These are phyloP conservation scores for Cladosporium cucumerinum DNA, from an alignment of 2,329 filamentous ascomycete species.

Conservation along the genomic window DNA sequence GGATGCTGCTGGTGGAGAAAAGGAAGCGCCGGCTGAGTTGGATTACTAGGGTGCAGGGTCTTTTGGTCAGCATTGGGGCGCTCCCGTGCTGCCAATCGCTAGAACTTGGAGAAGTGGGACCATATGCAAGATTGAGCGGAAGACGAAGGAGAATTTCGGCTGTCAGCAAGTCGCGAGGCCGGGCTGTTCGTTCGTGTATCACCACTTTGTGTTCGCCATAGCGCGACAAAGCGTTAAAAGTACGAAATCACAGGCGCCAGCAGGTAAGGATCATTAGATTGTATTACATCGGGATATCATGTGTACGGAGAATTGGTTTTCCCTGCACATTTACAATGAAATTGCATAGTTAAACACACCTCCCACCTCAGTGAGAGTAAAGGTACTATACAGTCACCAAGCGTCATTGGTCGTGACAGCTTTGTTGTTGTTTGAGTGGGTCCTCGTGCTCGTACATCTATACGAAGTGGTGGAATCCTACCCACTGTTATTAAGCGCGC, in stretches of 20 bases:
- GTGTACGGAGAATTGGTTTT: background rate
- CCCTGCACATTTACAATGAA: background rate
- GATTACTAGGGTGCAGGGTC: constrained; percentile 65
- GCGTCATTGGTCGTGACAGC: background rate
- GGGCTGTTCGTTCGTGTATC: background rate
- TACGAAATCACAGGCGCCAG: background rate
- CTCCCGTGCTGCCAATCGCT: background rate
- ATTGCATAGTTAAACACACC: background rate
- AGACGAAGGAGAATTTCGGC: background rate
- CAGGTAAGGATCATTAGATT: background rate
- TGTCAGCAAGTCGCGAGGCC: background rate
- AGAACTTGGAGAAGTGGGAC: background rate
- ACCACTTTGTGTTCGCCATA: background rate
- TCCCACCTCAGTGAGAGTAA: background rate
- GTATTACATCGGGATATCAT: background rate
- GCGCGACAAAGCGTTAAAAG: background rate
- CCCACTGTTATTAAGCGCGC: background rate
- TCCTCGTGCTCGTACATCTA: background rate
- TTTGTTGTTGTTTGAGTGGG: background rate
- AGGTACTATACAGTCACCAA: background rate
- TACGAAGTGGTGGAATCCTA: background rate
- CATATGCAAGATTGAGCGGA: background rate
- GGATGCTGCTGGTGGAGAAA: constrained; percentile 61
- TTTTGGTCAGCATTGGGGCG: background rate
- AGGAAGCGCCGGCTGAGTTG: constrained; percentile 69